Conservation (phyloP, 768 basidiomycete species). For the Leccinum uliginosum region DNA sequence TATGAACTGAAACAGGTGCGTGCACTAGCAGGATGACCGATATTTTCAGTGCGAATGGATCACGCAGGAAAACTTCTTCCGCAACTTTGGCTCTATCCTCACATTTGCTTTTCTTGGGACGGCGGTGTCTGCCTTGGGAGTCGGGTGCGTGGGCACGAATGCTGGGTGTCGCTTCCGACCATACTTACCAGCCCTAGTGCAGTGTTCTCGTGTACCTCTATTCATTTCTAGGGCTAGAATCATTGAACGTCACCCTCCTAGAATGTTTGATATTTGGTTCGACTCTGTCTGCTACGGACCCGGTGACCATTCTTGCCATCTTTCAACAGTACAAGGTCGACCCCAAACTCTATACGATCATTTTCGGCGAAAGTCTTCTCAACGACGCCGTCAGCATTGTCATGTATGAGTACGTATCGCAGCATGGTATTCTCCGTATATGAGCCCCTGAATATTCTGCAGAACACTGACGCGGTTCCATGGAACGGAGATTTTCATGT, state of each 20-base stretch:
- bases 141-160: constrained; percentile 63
- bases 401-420: constrained; percentile 91
- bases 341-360: constrained; percentile 94
- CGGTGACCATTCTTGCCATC: constrained; percentile 95
- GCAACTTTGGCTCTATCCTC: constrained; percentile 95
- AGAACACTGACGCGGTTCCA: constrained; percentile 93
- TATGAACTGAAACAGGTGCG: constrained; percentile 94
- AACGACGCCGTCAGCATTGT: constrained; percentile 99
- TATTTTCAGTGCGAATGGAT: background rate
- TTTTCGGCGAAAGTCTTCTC: constrained; percentile 93
- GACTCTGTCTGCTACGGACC: constrained; percentile 95
- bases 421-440: background rate
- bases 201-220: constrained; percentile 94
- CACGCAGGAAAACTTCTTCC: constrained; percentile 91
- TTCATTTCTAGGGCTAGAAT: constrained; percentile 89
- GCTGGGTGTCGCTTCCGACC: background rate
- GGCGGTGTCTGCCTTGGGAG: constrained; percentile 92
- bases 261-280: constrained; percentile 97
- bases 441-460: constrained; percentile 4
- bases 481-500: constrained; percentile 78
- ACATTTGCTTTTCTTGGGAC: constrained; percentile 93
- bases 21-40: background rate
- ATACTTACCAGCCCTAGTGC: constrained; percentile 47
- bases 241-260: constrained; percentile 76
- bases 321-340: constrained; percentile 99